Percentiles rank a stretch among this genome's conserved stretches.
Evolutionary conservation across 1,284 basidiomycete genomes (phyloP).

Genomic region (Ustilago esculenta): DNA sequence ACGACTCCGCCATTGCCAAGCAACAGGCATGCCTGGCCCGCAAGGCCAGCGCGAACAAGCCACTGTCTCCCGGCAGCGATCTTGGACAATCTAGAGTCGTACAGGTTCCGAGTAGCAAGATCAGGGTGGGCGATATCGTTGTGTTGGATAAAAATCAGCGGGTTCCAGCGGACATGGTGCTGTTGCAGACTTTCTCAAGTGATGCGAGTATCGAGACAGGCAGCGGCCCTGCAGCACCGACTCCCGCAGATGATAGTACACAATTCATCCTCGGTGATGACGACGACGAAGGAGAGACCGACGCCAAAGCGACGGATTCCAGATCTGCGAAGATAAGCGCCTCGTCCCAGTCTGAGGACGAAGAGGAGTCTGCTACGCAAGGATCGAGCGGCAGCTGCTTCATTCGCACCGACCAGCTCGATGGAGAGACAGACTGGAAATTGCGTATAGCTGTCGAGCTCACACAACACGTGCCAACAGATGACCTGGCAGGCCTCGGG

Average conservation of each 20-base stretch:
- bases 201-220: constrained; percentile 42
- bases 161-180: constrained; percentile 91
- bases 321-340: neutral
- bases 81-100: constrained; percentile 40
- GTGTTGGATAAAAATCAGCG: constrained; percentile 95
- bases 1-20: constrained; percentile 32
- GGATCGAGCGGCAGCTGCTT: constrained; percentile 92
- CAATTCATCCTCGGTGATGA: constrained; percentile 56
- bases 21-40: constrained; percentile 24
- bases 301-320: constrained; percentile 1
- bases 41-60: constrained; percentile 26
- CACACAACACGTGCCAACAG: constrained; percentile 78
- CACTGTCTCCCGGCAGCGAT: constrained; percentile 29
- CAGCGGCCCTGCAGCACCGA: constrained; percentile 10
- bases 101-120: constrained; percentile 78
- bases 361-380: constrained; percentile 7
- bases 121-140: constrained; percentile 91
- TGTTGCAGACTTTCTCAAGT: constrained; percentile 77
- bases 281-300: constrained; percentile 25
- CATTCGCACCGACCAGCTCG: constrained; percentile 95
- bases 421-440: constrained; percentile 99
- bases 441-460: constrained; percentile 85
- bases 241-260: constrained; percentile 13
- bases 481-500: constrained; percentile 74
- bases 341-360: neutral